Base-by-base conservation (phyloP, 495 filamentous ascomycete genomes). In the Penicillium paradoxum region DNA sequence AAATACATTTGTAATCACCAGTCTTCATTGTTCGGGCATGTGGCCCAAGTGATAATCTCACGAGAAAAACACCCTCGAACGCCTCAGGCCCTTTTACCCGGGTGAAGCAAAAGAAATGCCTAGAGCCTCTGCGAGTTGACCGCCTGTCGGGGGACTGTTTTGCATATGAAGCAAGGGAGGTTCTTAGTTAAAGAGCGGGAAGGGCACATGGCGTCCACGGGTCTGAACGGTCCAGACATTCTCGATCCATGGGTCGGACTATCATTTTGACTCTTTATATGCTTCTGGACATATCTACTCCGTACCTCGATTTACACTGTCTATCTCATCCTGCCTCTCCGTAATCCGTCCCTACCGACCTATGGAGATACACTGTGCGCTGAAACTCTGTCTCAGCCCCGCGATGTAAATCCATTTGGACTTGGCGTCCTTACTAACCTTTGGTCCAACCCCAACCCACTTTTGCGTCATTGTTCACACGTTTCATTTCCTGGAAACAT, bases 401-500 rank as follows among this genome's bases (percentile, higher is more conserved):
- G 34, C 4, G 9, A 7, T 6, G 34, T 37, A 37, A 15, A 15
- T 6, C n/a, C 14, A 37, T 4, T 4, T 34, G 34, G 34, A 37
- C 41, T 44, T 44, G 41, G 41, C 41, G 3, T 44, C 25, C 22
- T 44, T 44, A 44, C 24, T 44, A 44, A 44, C 24, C 41, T 29
- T 42, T 44, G 17, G 41, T 44, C n/a, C 25, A 29, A 44, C 41
- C 41, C 24, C 37, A 49, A 46, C 51, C 55, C 55, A 55, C 58
- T 39, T 58, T 54, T 56, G 56, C 59, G 59, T 59, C 59, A 62
- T 62, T 51, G 42, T 53, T 34, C 32, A 29, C 41, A 24, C 29
- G 22, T 47, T 41, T 32, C 33, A 15, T 45, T 37, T 48, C n/a
- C 18, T 33, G 14, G 19, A 37, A 37, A 21, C 17, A n/a, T n/a